Evolutionary conservation across 495 filamentous ascomycete genomes (phyloP).

Genomic region (Tuber aestivum): DNA sequence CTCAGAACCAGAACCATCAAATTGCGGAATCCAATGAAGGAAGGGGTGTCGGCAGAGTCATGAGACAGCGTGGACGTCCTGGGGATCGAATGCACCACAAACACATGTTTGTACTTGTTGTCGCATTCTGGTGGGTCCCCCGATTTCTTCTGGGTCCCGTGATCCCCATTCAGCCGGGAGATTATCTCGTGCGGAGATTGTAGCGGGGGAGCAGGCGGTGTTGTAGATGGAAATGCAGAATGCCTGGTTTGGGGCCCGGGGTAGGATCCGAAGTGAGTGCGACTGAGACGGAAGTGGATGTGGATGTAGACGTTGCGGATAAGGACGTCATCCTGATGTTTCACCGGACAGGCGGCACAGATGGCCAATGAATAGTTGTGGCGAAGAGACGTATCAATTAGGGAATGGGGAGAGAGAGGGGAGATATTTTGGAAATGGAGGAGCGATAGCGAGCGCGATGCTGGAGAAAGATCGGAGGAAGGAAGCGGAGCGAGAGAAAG

Average conservation of each 20-base stretch:
- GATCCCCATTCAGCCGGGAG: background rate
- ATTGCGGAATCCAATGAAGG: conserved; percentile 89
- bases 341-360: background rate
- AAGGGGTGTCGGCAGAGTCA: conserved; percentile 65
- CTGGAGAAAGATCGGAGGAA: background rate
- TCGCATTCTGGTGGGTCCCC: background rate
- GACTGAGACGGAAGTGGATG: conserved; percentile 13
- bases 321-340: conserved; percentile 23
- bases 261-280: background rate
- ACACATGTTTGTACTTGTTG: conserved; percentile 83
- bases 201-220: background rate
- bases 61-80: conserved; percentile 78
- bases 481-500: background rate
- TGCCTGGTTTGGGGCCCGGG: background rate
- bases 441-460: background rate
- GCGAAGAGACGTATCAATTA: background rate
- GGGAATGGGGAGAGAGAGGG: background rate
- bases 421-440: background rate
- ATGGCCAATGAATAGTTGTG: background rate
- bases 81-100: conserved; percentile 67
- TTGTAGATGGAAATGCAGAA: conserved; percentile 4
- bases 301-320: conserved; percentile 32
- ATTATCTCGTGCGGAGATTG: background rate
- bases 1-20: conserved; percentile 90
- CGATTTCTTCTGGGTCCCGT: background rate